phyloP scores from a whole-genome alignment of 345 rosid species.

The Hypericum perforatum region DNA sequence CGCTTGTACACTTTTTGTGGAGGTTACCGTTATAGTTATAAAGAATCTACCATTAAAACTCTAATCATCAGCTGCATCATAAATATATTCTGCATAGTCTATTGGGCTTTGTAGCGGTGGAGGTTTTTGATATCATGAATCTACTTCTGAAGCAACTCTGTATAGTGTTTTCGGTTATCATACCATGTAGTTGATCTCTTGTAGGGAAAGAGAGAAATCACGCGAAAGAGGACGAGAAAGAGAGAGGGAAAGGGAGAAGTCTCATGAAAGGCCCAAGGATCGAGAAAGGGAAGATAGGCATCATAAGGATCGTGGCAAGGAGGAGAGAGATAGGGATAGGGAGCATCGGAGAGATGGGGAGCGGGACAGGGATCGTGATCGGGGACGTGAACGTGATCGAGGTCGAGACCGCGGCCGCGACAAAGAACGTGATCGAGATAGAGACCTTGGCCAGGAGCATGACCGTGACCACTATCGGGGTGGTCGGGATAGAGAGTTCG shows the following conservation, averaged over 20 bases:
- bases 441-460: conserved; percentile 43
- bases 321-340: conserved; percentile 47
- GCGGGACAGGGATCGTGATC: conserved; percentile 29
- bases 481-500: conserved; percentile 44
- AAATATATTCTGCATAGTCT: no score
- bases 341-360: conserved; percentile 53
- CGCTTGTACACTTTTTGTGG: background rate
- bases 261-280: conserved; percentile 72
- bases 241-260: conserved; percentile 62
- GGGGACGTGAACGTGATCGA: conserved; percentile 36
- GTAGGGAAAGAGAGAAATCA: conserved; percentile 46
- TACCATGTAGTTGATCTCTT: no score
- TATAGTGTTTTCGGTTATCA: no score
- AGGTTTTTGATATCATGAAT: no score
- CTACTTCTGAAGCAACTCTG: no score
- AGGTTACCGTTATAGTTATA: conserved; percentile 19
- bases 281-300: conserved; percentile 86
- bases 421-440: conserved; percentile 33
- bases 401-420: conserved; percentile 18
- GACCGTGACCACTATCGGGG: conserved; percentile 44
- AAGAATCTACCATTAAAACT: no score
- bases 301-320: conserved; percentile 67
- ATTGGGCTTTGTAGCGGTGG: no score
- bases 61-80: no score
- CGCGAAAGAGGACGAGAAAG: conserved; percentile 59